A percentile compares a stretch with the other conserved stretches of the same genome.
Evolutionary conservation across 2,329 filamentous ascomycete genomes (phyloP).

Genomic region (Claviceps fusiformis): DNA sequence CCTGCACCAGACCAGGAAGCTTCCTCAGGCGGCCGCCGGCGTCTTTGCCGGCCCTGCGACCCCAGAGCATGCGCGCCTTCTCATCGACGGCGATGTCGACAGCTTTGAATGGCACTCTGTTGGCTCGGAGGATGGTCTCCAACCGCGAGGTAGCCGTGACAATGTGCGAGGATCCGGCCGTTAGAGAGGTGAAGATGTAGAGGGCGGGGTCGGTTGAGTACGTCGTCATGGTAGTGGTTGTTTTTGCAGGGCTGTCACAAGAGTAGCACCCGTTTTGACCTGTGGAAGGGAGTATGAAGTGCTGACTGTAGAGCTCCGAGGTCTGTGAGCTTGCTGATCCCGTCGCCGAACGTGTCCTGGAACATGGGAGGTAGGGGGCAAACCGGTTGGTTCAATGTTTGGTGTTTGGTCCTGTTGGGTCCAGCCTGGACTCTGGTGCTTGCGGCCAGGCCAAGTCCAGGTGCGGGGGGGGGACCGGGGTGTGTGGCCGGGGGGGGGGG

Average conservation of each 20-base stretch:
- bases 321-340: neutral
- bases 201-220: constrained; percentile 55
- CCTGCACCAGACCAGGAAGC: constrained; percentile 78
- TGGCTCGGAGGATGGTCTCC: constrained; percentile 90
- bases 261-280: neutral
- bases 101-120: constrained; percentile 85
- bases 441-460: too few relatives aligned
- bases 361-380: neutral
- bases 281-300: neutral
- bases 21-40: constrained; percentile 51
- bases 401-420: too few relatives aligned
- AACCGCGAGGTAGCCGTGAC: constrained; percentile 90
- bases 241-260: neutral
- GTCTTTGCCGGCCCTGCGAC: constrained; percentile 65
- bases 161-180: constrained; percentile 89
- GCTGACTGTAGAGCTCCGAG: neutral
- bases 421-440: too few relatives aligned
- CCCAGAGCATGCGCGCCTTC: constrained; percentile 78
- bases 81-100: constrained; percentile 86
- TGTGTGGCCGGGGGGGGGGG: too few relatives aligned
- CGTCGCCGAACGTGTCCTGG: neutral
- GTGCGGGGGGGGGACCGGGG: too few relatives aligned
- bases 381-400: too few relatives aligned
- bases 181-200: constrained; percentile 93
- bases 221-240: constrained; percentile 19